Conservation (phyloP, 2,329 filamentous ascomycete genomes). For the Colletotrichum tabaci region DNA sequence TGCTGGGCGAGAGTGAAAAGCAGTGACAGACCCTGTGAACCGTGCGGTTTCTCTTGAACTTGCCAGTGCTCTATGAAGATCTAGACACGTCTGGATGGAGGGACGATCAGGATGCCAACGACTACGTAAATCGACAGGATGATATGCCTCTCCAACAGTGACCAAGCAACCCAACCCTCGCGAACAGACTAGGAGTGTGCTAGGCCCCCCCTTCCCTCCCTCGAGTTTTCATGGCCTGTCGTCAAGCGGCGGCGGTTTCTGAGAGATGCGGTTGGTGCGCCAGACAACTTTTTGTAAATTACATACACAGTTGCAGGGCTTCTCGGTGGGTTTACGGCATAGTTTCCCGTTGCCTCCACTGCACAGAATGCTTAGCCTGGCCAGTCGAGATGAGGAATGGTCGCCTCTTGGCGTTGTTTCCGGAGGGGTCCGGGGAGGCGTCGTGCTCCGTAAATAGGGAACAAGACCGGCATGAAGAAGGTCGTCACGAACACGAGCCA, state of each 20-base stretch:
- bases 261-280: slow-evolving; percentile 24
- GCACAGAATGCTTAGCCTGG: slow-evolving; percentile 22
- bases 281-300: slow-evolving; percentile 4
- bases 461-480: background rate
- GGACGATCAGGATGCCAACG: too few species aligned
- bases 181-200: background rate
- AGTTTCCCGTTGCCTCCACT: slow-evolving; percentile 21
- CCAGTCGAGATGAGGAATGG: background rate
- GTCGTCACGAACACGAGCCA: background rate
- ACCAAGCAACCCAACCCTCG: too few species aligned
- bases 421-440: slow-evolving; percentile 8
- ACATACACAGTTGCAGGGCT: background rate
- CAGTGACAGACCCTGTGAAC: background rate
- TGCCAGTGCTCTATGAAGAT: background rate
- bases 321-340: slow-evolving; percentile 21
- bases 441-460: slow-evolving; percentile 1
- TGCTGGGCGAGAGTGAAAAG: background rate
- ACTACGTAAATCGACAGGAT: background rate
- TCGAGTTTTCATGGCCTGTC: background rate
- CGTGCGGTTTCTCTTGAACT: background rate
- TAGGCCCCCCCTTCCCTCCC: background rate
- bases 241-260: background rate
- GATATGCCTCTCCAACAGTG: background rate
- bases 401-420: background rate
- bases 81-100: too few species aligned